phyloP scores from a whole-genome alignment of 179 eudicot species.

The Beta corolliflora region DNA sequence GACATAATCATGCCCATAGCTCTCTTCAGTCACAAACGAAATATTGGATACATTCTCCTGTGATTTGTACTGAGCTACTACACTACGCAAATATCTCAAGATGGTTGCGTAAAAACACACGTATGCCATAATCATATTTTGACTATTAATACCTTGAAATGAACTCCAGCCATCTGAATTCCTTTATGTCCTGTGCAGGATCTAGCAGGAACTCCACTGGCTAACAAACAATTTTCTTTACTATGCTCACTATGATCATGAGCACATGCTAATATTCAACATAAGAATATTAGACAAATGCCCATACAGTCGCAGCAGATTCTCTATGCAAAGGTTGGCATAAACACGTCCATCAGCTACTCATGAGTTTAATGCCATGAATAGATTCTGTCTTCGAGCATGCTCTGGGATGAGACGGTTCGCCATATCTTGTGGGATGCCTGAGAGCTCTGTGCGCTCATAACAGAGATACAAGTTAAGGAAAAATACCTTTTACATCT shows the following conservation, averaged over 20 bases:
- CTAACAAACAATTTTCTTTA: conserved; percentile 12
- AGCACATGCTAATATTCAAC: conserved; percentile 16
- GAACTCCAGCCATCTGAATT: conserved; percentile 9
- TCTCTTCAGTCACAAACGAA: conserved; percentile 16
- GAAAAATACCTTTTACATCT: not conserved
- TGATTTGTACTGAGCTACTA: conserved; percentile 9
- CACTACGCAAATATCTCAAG: conserved; percentile 12
- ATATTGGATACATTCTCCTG: conserved; percentile 22
- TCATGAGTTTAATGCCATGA: conserved; percentile 82
- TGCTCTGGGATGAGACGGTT: conserved; percentile 90
- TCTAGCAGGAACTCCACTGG: conserved; percentile 6
- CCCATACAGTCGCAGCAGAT: conserved; percentile 4
- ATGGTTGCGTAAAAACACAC: conserved; percentile 12
- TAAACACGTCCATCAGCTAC: conserved; percentile 21
- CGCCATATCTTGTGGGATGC: conserved; percentile 67
- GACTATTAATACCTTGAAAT: not conserved
- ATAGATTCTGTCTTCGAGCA: conserved; percentile 89
- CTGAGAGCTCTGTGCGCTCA: conserved; percentile 64
- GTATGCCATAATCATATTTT: conserved; percentile 19
- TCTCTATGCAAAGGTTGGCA: conserved; percentile 2
- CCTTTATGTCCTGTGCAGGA: conserved; percentile 17
- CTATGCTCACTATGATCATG: conserved; percentile 14
- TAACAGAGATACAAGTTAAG: not conserved
- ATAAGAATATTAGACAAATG: conserved; percentile 8
- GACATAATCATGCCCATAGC: conserved; percentile 18